Conservation (phyloP, 1,139 yeast species). For the Eremothecium sinecaudum region DNA sequence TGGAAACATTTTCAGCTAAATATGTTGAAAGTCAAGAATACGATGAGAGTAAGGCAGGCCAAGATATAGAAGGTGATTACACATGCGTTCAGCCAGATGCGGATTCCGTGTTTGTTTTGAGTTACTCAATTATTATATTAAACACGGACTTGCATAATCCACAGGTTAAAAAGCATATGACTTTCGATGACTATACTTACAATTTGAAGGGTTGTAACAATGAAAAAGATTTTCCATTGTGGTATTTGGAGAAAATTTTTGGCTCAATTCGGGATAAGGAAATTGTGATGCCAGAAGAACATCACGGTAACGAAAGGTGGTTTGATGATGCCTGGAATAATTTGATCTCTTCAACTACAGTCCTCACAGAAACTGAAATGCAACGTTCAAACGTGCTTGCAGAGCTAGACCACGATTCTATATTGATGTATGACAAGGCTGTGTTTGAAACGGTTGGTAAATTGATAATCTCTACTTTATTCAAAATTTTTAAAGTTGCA, state of each 20-base stretch:
- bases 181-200: conserved; percentile 66
- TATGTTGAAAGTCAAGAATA: conserved; percentile 55
- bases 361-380: conserved; percentile 26
- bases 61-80: conserved; percentile 34
- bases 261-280: conserved; percentile 74
- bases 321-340: conserved; percentile 93
- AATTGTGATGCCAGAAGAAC: conserved; percentile 97
- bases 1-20: conserved; percentile 75
- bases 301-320: conserved; percentile 74
- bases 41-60: conserved; percentile 24
- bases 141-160: conserved; percentile 76
- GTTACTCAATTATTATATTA: conserved; percentile 67
- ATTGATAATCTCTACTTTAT: conserved; percentile 56
- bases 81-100: conserved; percentile 53
- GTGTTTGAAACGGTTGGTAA: conserved; percentile 57
- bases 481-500: conserved; percentile 76
- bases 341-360: conserved; percentile 46
- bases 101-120: conserved; percentile 62
- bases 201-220: conserved; percentile 76
- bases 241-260: conserved; percentile 78
- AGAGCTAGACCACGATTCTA: conserved; percentile 26
- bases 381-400: conserved; percentile 17
- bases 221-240: conserved; percentile 65
- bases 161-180: conserved; percentile 78
- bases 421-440: conserved; percentile 52